phyloP scores from a whole-genome alignment of 2,329 filamentous ascomycete species.

The Fusarium piperis region DNA sequence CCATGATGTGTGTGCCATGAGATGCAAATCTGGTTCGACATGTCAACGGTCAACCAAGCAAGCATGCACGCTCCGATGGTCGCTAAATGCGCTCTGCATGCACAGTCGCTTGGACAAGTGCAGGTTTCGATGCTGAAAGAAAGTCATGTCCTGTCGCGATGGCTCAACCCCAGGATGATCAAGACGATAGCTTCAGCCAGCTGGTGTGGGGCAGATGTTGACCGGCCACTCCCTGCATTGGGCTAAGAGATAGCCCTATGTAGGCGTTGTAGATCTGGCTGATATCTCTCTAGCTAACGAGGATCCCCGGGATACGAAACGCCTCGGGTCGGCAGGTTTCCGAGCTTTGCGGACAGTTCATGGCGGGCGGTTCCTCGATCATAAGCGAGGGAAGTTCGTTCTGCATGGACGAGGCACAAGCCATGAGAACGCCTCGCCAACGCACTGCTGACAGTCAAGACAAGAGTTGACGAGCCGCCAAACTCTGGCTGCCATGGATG shows the following conservation, averaged over 20 bases:
- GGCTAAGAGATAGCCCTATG: conserved; percentile 27
- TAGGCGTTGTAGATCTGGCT: conserved; percentile 13
- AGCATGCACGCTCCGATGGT: not conserved
- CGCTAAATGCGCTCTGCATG: not conserved
- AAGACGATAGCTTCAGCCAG: not conserved
- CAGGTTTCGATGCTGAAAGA: not conserved
- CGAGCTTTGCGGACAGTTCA: not conserved
- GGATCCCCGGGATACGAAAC: not conserved
- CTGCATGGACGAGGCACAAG: conserved; percentile 11
- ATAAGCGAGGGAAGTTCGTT: not conserved
- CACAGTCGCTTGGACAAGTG: not conserved
- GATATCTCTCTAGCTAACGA: conserved; percentile 1
- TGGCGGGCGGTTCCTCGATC: not conserved
- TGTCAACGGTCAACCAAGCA: not conserved
- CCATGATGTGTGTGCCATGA: not conserved
- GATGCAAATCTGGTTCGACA: not conserved
- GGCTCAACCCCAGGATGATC: not conserved
- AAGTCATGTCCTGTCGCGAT: not conserved
- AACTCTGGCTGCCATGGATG: not conserved
- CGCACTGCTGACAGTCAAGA: not conserved
- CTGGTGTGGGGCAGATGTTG: conserved; percentile 16
- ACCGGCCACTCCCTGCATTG: conserved; percentile 21
- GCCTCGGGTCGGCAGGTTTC: conserved; percentile 13
- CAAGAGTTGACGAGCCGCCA: not conserved
- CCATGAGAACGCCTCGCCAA: not conserved